Conservation (phyloP, 2,329 filamentous ascomycete genomes). For the Colletotrichum siamense region DNA sequence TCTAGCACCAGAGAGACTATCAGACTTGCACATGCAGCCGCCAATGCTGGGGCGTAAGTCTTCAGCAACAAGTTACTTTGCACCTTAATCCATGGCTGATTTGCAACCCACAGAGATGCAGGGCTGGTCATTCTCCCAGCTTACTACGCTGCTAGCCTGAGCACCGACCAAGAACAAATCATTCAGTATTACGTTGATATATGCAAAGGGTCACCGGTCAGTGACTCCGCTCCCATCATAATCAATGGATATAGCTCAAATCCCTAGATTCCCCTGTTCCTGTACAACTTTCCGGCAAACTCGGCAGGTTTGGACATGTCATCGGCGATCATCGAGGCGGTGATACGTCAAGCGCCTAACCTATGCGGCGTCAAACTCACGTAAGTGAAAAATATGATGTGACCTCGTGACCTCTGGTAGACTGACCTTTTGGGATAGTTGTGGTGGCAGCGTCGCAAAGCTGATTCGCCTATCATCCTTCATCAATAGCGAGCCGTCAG, state of each 20-base stretch:
- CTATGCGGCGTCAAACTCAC: neutral
- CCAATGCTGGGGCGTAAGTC: neutral
- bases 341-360: neutral
- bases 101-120: neutral
- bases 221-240: neutral
- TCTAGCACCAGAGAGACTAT: neutral
- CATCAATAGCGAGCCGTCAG: neutral
- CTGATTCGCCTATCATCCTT: neutral
- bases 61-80: neutral
- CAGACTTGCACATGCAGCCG: neutral
- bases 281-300: neutral
- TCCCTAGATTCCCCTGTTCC: neutral
- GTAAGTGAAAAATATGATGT: neutral
- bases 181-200: neutral
- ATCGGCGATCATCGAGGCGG: neutral
- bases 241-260: neutral
- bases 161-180: neutral
- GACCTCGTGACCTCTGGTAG: neutral
- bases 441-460: neutral
- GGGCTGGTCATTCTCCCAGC: neutral
- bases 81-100: neutral
- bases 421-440: neutral
- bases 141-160: neutral
- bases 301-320: neutral
- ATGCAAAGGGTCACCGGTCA: neutral